A percentile compares a stretch with the other conserved stretches of the same genome.
Conservation (phyloP, 345 rosid species). For the Turnera subulata region DNA sequence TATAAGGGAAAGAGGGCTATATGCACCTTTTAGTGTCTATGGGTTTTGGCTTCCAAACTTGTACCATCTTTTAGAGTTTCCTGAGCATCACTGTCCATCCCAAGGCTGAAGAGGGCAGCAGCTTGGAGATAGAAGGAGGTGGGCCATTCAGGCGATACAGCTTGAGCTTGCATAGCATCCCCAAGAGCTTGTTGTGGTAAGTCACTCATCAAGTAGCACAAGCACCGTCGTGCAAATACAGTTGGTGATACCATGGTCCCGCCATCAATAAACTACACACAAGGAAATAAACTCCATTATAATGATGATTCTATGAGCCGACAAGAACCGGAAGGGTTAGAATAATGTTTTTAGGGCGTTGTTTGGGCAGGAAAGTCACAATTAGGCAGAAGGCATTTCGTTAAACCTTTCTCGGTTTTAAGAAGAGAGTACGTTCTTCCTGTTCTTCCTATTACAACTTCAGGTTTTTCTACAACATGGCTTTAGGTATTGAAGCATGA, state of each 20-base stretch:
- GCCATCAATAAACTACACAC: conserved; percentile 59
- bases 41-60: conserved; percentile 62
- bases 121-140: conserved; percentile 85
- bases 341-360: too few relatives aligned
- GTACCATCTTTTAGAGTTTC: conserved; percentile 82
- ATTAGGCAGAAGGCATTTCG: too few relatives aligned
- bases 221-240: conserved; percentile 73
- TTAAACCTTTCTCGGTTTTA: too few relatives aligned
- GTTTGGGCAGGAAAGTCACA: too few relatives aligned
- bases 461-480: too few relatives aligned
- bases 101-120: conserved; percentile 75
- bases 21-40: conserved; percentile 45
- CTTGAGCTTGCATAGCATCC: conserved; percentile 90
- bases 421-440: too few relatives aligned
- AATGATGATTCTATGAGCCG: too few relatives aligned
- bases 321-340: too few relatives aligned
- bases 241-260: conserved; percentile 82
- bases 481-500: too few relatives aligned
- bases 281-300: too few relatives aligned
- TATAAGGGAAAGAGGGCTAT: conserved; percentile 23
- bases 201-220: conserved; percentile 70
- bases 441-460: too few relatives aligned
- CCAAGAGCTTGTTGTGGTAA: conserved; percentile 79
- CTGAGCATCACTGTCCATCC: conserved; percentile 74
- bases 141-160: conserved; percentile 73